Evolutionary conservation across 371 early-diverging fungal species (phyloP).

Genomic region (Syncephalastrum monosporum): DNA sequence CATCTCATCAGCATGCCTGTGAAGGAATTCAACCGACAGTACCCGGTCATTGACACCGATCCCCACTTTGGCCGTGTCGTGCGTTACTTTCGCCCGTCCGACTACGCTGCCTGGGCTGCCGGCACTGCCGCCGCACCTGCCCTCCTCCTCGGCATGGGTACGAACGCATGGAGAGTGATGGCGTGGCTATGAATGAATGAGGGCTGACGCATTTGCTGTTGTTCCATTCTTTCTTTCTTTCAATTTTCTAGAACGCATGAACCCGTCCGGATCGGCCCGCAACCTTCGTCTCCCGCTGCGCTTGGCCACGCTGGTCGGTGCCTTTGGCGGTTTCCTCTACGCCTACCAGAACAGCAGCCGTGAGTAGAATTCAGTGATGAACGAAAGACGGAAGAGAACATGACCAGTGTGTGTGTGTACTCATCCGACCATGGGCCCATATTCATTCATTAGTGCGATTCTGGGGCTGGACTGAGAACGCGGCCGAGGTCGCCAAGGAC

Average conservation of each 20-base stretch:
- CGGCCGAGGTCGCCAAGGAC: slow-evolving; percentile 75
- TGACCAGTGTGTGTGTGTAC: no score
- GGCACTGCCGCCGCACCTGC: slow-evolving; percentile 76
- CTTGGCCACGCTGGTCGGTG: slow-evolving; percentile 53
- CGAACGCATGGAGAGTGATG: not conserved
- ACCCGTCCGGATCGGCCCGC: slow-evolving; percentile 46
- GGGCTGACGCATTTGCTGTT: no score
- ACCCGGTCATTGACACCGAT: slow-evolving; percentile 72
- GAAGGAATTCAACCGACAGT: slow-evolving; percentile 52
- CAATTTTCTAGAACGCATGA: slow-evolving; percentile 35
- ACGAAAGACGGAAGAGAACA: not conserved
- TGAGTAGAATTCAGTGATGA: slow-evolving; percentile 35
- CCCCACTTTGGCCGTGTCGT: slow-evolving; percentile 85
- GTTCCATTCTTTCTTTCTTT: not conserved
- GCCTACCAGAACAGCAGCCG: slow-evolving; percentile 68
- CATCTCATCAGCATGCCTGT: slow-evolving; percentile 38
- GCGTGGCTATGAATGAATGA: no score
- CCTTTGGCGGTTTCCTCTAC: slow-evolving; percentile 69
- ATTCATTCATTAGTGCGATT: slow-evolving; percentile 69
- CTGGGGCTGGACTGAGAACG: slow-evolving; percentile 93
- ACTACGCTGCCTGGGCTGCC: slow-evolving; percentile 74
- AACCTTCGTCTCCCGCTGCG: slow-evolving; percentile 53
- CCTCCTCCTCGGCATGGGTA: slow-evolving; percentile 74
- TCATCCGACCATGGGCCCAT: not conserved
- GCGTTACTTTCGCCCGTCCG: slow-evolving; percentile 84